phyloP scores from a whole-genome alignment of 371 early-diverging fungal genomes.

The Rhizomucor pusillus region DNA sequence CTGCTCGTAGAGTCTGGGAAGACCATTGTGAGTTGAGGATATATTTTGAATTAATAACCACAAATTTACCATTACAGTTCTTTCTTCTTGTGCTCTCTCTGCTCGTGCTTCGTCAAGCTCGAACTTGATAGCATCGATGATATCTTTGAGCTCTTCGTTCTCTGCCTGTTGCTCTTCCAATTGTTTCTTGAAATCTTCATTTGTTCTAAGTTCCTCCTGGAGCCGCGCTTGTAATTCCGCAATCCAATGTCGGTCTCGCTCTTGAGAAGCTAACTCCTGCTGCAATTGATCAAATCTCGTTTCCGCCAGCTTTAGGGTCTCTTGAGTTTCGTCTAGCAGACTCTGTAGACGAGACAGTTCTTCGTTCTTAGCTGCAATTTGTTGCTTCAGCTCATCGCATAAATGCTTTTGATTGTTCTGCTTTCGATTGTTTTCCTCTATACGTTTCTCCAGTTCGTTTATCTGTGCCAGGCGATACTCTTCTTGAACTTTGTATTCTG shows the following conservation, averaged over 20 bases:
- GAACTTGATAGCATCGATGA: background rate
- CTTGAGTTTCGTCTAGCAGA: background rate
- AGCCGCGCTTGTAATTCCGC: background rate
- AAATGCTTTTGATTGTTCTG: constrained; percentile 1
- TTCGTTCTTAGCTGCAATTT: background rate
- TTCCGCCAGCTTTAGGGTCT: background rate
- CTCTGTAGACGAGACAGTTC: background rate
- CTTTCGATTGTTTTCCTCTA: background rate
- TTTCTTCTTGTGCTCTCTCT: background rate
- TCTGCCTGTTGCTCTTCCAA: background rate
- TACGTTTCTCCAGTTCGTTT: background rate
- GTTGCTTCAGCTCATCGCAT: background rate
- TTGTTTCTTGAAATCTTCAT: background rate
- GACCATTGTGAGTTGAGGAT: no score
- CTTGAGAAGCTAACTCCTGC: background rate
- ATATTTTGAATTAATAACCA: no score
- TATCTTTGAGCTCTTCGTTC: background rate
- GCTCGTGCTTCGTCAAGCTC: background rate
- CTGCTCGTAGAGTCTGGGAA: no score
- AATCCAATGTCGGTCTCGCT: background rate
- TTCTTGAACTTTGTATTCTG: background rate
- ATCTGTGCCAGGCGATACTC: background rate
- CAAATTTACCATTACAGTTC: background rate
- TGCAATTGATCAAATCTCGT: background rate
- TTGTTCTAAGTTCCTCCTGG: background rate